These are phyloP conservation scores for Suhomyces bokatorum DNA, from an alignment of 1,139 yeast species.

Conservation along the genomic window DNA sequence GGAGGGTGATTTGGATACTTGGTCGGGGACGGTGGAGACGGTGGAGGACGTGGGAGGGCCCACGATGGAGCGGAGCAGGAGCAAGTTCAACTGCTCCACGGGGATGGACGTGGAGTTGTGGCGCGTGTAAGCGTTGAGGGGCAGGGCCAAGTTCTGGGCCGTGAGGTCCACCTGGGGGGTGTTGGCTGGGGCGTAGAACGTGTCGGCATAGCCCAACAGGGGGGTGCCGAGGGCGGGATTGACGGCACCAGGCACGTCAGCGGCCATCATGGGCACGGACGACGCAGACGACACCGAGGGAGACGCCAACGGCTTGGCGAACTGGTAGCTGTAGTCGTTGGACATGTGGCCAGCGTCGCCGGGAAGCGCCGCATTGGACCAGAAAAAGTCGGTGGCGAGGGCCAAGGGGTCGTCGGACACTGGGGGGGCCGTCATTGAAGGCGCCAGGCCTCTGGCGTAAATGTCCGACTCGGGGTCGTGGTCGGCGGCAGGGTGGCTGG, in stretches of 20 bases:
- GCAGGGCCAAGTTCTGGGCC: constrained; percentile 6
- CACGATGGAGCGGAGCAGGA: constrained; percentile 10
- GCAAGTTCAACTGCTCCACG: constrained; percentile 16
- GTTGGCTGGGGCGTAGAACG: constrained; percentile 2
- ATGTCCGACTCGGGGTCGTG: constrained; percentile 10
- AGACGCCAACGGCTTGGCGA: constrained; percentile 10
- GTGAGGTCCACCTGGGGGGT: constrained; percentile 3
- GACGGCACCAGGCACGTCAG: constrained; percentile 1
- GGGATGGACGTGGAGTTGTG: constrained; percentile 16
- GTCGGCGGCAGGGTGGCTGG: constrained; percentile 2
- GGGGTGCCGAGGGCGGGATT: constrained; percentile 6
- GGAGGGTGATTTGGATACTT: constrained; percentile 11
- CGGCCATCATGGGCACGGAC: constrained; percentile 12
- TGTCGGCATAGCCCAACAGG: constrained; percentile 5
- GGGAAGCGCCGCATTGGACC: neutral
- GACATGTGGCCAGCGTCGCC: constrained; percentile 8
- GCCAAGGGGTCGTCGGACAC: constrained; percentile 6
- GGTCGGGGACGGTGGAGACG: constrained; percentile 2
- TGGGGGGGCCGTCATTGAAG: neutral
- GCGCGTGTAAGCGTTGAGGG: constrained; percentile 10
- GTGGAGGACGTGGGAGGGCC: constrained; percentile 2
- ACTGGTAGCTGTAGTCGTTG: constrained; percentile 11
- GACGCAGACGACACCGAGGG: constrained; percentile 16
- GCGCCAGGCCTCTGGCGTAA: constrained; percentile 6
- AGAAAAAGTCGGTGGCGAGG: constrained; percentile 12